Percentiles rank a stretch among this genome's conserved stretches.
These are phyloP conservation scores for Cadophora luteo-olivacea DNA, from an alignment of 2,329 filamentous ascomycete species.

Conservation along the genomic window DNA sequence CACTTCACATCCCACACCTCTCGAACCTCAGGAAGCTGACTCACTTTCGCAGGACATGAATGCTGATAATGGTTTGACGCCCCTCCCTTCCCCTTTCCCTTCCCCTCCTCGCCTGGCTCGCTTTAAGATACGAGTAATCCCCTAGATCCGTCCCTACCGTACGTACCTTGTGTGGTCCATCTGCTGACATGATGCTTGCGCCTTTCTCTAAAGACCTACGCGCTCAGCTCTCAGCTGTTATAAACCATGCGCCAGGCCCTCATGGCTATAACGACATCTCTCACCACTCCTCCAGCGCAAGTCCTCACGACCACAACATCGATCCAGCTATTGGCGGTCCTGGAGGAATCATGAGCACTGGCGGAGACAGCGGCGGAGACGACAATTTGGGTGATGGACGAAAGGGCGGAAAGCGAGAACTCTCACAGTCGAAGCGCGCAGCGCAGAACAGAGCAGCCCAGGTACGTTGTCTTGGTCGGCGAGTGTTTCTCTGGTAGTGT, in stretches of 20 bases:
- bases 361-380: constrained; percentile 43
- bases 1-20: constrained; percentile 8
- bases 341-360: constrained; percentile 41
- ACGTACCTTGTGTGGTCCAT: background rate
- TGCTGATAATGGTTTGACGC: constrained; percentile 40
- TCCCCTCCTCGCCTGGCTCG: constrained; percentile 3
- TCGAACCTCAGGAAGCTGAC: constrained; percentile 35
- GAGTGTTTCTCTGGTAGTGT: constrained; percentile 9
- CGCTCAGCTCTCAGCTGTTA: constrained; percentile 45
- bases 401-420: constrained; percentile 82
- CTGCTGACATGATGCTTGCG: constrained; percentile 42
- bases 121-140: constrained; percentile 23
- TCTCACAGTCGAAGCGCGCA: constrained; percentile 94
- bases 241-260: constrained; percentile 38
- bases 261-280: constrained; percentile 44
- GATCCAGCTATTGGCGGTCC: constrained; percentile 45
- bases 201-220: constrained; percentile 43
- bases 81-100: constrained; percentile 16
- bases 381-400: constrained; percentile 56
- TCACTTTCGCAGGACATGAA: constrained; percentile 42
- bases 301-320: constrained; percentile 46
- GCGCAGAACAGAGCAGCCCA: constrained; percentile 97
- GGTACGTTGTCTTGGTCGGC: constrained; percentile 62
- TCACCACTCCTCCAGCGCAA: constrained; percentile 41
- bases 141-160: constrained; percentile 7